phyloP scores from a whole-genome alignment of 208 protist genomes.

The Strigomonas culicis region DNA sequence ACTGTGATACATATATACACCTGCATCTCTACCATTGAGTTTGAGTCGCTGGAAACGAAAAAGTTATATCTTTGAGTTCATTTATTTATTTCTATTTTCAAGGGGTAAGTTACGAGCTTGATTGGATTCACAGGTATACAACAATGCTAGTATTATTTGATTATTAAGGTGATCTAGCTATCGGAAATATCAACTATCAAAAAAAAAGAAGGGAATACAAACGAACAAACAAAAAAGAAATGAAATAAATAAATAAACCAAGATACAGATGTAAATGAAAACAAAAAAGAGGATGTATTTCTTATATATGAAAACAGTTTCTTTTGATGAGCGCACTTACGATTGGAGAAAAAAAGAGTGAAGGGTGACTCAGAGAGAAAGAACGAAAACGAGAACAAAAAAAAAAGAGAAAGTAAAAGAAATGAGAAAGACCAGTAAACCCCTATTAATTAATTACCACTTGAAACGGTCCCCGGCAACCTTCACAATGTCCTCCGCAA shows the following conservation, averaged over 20 bases:
- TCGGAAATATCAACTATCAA: too few species aligned
- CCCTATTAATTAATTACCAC: slow-evolving; percentile 24
- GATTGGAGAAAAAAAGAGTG: too few species aligned
- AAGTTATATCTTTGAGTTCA: not conserved
- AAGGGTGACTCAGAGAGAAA: too few species aligned
- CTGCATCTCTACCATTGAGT: not conserved
- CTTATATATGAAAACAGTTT: too few species aligned
- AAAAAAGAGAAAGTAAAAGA: slow-evolving; percentile 4
- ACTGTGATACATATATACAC: not conserved
- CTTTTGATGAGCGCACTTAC: too few species aligned
- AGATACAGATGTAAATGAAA: too few species aligned
- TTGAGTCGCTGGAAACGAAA: too few species aligned
- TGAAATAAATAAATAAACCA: too few species aligned
- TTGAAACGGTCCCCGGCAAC: slow-evolving; percentile 48
- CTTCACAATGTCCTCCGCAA: slow-evolving; percentile 82
- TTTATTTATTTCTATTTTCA: not conserved
- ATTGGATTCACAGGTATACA: not conserved
- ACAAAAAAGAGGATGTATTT: too few species aligned
- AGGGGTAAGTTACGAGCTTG: not conserved
- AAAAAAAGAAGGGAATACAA: too few species aligned
- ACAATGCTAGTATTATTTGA: not conserved
- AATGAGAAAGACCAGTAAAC: not conserved
- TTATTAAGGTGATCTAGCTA: too few species aligned
- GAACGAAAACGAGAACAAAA: not conserved
- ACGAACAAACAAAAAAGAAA: too few species aligned